These are phyloP conservation scores for Leucocoprinus sp. DNA, from an alignment of 768 basidiomycete species.

Conservation along the genomic window DNA sequence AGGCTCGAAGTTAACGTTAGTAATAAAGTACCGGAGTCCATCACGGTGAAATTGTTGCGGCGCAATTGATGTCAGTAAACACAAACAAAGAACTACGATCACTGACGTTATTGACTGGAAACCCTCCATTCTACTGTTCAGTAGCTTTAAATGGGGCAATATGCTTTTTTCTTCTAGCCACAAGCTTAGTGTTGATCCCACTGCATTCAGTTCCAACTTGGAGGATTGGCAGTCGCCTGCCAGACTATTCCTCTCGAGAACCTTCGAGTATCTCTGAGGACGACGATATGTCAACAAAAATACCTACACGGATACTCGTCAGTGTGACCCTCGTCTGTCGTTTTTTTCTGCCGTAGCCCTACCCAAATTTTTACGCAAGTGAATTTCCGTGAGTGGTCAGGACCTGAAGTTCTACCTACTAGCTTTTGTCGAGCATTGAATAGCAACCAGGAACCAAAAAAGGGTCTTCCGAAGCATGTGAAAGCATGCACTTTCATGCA, in stretches of 20 bases:
- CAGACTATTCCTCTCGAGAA: slow-evolving; percentile 36
- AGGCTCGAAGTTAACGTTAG: no score
- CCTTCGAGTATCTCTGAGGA: slow-evolving; percentile 32
- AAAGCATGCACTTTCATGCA: slow-evolving; percentile 17
- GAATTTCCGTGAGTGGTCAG: slow-evolving; percentile 13
- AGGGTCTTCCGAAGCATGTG: slow-evolving; percentile 23
- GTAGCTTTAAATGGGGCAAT: no score
- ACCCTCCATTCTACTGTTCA: no score
- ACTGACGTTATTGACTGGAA: no score
- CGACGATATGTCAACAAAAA: slow-evolving; percentile 9
- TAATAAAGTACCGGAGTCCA: no score
- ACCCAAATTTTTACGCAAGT: slow-evolving; percentile 33
- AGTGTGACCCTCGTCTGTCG: slow-evolving; percentile 34
- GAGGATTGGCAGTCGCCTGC: slow-evolving; percentile 1
- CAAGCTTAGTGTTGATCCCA: no score
- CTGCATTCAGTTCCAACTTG: slow-evolving; percentile 19
- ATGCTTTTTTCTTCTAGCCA: no score
- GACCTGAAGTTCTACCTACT: slow-evolving; percentile 5
- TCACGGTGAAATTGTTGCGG: no score
- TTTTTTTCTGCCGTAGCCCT: slow-evolving; percentile 32
- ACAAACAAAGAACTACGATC: no score
- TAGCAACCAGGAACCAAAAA: slow-evolving; percentile 19
- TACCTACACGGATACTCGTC: slow-evolving; percentile 17
- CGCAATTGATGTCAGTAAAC: no score
- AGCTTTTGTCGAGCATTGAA: slow-evolving; percentile 22